phyloP scores from a whole-genome alignment of 1,284 basidiomycete genomes.

The Phlebopus sp. region DNA sequence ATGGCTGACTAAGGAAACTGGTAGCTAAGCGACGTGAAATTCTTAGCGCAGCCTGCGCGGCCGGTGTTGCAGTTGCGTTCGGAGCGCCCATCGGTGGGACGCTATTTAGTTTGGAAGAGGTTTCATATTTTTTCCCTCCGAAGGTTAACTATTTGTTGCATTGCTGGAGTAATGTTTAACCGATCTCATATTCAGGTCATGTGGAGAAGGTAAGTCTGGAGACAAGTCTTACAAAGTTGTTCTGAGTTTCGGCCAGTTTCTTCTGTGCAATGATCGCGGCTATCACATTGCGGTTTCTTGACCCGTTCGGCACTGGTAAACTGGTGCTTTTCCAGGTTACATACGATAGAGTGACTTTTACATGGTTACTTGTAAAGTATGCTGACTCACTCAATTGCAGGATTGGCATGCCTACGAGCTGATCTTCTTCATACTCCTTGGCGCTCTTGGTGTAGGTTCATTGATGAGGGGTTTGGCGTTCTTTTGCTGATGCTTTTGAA shows the following conservation, averaged over 20 bases:
- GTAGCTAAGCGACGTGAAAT: conserved; percentile 88
- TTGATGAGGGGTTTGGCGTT: neutral
- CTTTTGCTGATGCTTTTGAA: conserved; percentile 11
- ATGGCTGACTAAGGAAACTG: conserved; percentile 1
- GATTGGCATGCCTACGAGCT: conserved; percentile 90
- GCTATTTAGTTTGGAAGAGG: conserved; percentile 89
- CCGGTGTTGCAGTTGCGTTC: conserved; percentile 88
- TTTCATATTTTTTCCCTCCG: conserved; percentile 94
- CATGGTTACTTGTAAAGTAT: neutral
- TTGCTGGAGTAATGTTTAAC: conserved; percentile 2
- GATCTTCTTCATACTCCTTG: conserved; percentile 80
- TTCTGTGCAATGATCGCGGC: conserved; percentile 96
- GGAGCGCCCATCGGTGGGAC: conserved; percentile 94
- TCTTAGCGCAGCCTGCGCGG: conserved; percentile 88
- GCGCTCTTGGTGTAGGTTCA: conserved; percentile 71
- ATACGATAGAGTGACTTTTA: conserved; percentile 66
- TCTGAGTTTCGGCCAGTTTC: conserved; percentile 51
- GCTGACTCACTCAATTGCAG: conserved; percentile 36
- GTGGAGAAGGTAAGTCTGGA: conserved; percentile 76
- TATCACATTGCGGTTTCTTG: conserved; percentile 82
- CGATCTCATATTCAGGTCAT: conserved; percentile 48
- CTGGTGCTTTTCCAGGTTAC: conserved; percentile 87
- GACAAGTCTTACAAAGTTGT: neutral
- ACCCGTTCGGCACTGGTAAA: conserved; percentile 89
- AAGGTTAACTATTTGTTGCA: conserved; percentile 50